Percentiles rank a stretch among this genome's conserved stretches.
Evolutionary conservation across 305 asterid genomes (phyloP).

Genomic region (Fraxinus floribunda): DNA sequence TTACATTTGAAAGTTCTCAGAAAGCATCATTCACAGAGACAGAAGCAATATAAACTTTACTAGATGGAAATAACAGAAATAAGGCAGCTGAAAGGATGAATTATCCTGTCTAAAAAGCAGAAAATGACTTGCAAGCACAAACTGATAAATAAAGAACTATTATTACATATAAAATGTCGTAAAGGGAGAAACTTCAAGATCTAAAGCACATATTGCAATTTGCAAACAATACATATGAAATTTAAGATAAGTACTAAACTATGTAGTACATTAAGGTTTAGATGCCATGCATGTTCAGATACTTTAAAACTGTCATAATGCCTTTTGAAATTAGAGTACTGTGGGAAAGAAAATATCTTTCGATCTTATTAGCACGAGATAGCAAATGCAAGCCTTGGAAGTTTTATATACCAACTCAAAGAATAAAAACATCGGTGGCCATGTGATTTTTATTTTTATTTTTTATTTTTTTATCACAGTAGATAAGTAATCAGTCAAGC

Average conservation of each 20-base stretch:
- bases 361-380: not conserved
- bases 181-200: not conserved
- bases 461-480: not conserved
- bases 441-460: not conserved
- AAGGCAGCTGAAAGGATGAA: not conserved
- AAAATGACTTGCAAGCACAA: not conserved
- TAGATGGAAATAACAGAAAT: not conserved
- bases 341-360: not conserved
- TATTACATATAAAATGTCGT: not conserved
- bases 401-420: not conserved
- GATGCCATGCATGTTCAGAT: not conserved
- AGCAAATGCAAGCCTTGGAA: not conserved
- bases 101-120: not conserved
- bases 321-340: not conserved
- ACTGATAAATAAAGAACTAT: not conserved
- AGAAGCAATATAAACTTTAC: not conserved
- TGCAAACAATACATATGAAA: not conserved
- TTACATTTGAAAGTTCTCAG: constrained; percentile 3
- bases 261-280: not conserved
- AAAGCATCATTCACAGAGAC: not conserved
- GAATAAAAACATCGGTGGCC: not conserved
- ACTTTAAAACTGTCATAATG: not conserved
- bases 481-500: not conserved
- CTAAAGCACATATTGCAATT: not conserved
- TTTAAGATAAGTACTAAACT: not conserved